Evolutionary conservation across 495 filamentous ascomycete genomes (phyloP), one percentile per base, ranked within the genome.

Genomic region (Viridothelium virens): DNA sequence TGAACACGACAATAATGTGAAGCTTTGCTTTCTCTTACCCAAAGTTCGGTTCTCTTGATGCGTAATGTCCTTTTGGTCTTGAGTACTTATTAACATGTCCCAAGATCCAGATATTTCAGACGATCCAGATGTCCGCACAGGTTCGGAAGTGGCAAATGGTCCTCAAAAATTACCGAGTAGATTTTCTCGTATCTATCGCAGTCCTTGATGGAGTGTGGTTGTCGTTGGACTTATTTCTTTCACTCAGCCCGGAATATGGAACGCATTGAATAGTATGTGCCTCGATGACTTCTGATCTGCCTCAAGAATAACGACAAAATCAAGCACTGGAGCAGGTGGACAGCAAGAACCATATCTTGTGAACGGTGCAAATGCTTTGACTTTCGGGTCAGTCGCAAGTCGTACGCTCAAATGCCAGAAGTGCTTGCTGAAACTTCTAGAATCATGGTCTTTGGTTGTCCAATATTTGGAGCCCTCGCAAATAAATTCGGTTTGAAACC

Each of bases 241-340:
- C 71, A 81, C 81, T 9, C 80, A 84, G 63, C 83, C 83, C 0
- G 84, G 84, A 1, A 82, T 86, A 41, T 86, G 83, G 84, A 84
- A 82, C 59, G 84, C 84, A 2, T 70, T 85, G 59, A 85, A 82
- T 67, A 82, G 77, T 70, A 66, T 38, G 70, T 59, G 33, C 39
- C 3, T 14, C 41, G 41, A 9, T 1, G 41, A 38, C 61, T 14
- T 16, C 25, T 7, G 37, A 3, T 14, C 38, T 59, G 4, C 31
- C 31, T 56, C 38, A 11, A 18, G 31, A 11, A 31, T n/a, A n/a
- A 61, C 64, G 5, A 59, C 41, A 31, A 33, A 18, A 38, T 48
- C 61, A 73, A 74, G 74, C 36, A 79, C 83, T 2, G 84, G 84
- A 36, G 84, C 84, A 0, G 84, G 84, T 63, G 84, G 84, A 12